phyloP scores from a whole-genome alignment of 345 rosid genomes.

The Murraya koenigii region DNA sequence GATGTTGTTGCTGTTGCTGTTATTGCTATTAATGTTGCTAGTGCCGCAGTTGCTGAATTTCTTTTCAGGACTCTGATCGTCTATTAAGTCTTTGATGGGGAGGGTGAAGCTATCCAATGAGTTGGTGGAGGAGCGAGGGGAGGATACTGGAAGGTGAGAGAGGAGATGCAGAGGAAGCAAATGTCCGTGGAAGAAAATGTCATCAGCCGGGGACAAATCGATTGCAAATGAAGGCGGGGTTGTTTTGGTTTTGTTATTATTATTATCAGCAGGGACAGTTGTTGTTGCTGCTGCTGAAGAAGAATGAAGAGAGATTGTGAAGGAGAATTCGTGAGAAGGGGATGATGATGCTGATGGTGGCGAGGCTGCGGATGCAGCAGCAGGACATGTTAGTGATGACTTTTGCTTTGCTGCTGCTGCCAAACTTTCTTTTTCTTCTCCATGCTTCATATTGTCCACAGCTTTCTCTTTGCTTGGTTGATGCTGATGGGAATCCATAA shows the following conservation, averaged over 20 bases:
- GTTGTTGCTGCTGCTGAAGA: constrained; percentile 37
- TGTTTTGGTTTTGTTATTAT: constrained; percentile 30
- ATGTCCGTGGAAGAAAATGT: constrained; percentile 97
- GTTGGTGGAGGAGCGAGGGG: constrained; percentile 69
- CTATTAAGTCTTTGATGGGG: constrained; percentile 41
- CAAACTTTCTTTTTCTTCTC: constrained; percentile 33
- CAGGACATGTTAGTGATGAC: constrained; percentile 6
- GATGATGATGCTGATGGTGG: constrained; percentile 75
- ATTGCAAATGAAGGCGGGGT: constrained; percentile 50
- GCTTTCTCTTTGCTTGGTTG: constrained; percentile 34
- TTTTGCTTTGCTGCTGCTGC: constrained; percentile 16
- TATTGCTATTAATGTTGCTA: constrained; percentile 13
- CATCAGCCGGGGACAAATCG: constrained; percentile 95
- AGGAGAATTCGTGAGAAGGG: constrained; percentile 94
- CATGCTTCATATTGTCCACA: constrained; percentile 20
- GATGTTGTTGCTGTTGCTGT: not conserved
- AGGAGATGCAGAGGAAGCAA: constrained; percentile 90
- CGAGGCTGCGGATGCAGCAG: constrained; percentile 45
- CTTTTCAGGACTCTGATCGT: constrained; percentile 27
- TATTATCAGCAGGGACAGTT: constrained; percentile 24
- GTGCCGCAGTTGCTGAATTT: not conserved
- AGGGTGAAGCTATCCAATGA: constrained; percentile 67
- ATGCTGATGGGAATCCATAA: constrained; percentile 50
- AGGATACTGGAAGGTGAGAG: constrained; percentile 78
- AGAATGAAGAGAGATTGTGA: constrained; percentile 80